Evolutionary conservation across 163 green algal genomes (phyloP).

Genomic region (Coccomyxa subellipsoidea): DNA sequence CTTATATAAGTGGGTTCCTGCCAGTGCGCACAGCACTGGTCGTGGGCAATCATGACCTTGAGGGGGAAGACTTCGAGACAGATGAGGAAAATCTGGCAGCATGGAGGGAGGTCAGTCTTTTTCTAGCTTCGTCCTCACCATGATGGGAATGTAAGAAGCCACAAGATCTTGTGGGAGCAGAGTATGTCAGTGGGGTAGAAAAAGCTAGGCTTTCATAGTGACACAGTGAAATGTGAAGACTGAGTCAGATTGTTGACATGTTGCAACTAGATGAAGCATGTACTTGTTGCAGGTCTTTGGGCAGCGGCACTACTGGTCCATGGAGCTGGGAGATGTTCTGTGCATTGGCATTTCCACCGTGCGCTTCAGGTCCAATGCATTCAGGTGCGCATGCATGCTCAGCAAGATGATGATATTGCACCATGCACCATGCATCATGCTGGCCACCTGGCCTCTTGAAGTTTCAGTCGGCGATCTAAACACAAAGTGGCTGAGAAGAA

Average conservation of each 20-base stretch:
- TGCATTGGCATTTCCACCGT: conserved; percentile 71
- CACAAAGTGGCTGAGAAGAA: too few species aligned
- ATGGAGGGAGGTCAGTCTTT: conserved; percentile 46
- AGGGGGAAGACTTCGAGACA: conserved; percentile 73
- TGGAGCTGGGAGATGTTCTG: conserved; percentile 52
- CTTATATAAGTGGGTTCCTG: conserved; percentile 40
- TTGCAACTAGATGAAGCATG: background rate
- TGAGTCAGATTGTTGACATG: background rate
- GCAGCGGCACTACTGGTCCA: conserved; percentile 50
- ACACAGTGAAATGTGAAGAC: too few species aligned
- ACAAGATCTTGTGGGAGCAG: too few species aligned
- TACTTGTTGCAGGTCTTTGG: conserved; percentile 35
- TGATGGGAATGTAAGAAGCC: too few species aligned
- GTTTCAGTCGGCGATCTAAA: too few species aligned
- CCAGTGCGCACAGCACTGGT: conserved; percentile 45
- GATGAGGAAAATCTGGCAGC: conserved; percentile 71
- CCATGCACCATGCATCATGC: too few species aligned
- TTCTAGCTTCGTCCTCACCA: too few species aligned
- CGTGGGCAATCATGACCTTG: conserved; percentile 69
- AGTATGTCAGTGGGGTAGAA: too few species aligned
- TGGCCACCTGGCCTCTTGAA: too few species aligned
- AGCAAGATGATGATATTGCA: too few species aligned
- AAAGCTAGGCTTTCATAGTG: too few species aligned
- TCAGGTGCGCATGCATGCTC: background rate
- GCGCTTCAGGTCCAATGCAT: conserved; percentile 60